Evolutionary conservation across 805 yeast genomes (phyloP), one percentile per base, ranked within the genome.

Genomic region (Metschnikowia vanudenii): DNA sequence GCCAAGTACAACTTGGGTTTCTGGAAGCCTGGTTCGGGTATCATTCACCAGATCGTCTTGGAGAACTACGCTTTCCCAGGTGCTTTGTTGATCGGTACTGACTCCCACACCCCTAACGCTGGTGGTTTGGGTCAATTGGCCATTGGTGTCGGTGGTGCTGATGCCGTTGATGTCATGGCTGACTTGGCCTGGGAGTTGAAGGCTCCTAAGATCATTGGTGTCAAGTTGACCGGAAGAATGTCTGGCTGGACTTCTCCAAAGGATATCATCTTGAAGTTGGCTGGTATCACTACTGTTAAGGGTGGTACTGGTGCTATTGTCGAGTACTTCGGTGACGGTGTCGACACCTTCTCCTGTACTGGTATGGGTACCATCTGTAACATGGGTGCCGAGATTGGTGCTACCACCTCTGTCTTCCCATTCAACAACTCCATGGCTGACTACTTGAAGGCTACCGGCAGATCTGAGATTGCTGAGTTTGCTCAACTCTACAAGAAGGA

Each of bases 361-460:
- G 99, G 99, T 75, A 94, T 94, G 99, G 99, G 96, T 52, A 94
- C 99, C 51, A 92, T 94, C 68, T 92, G 98, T 80, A 94, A 94
- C 72, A 94, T 94, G 99, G 99, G 99, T 67, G 99, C 99, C 45
- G 99, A 94, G 74, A 90, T 94, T 49, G 99, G 99, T 70, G 99
- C 99, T 37, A 94, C 99, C 33, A 94, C 99, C 36, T 92, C 98
- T 20, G 82, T 88, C 46, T 94, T 94, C 89, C 99, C 99, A 53
- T 79, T 79, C 88, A 90, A 88, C 78, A 80, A 83, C 64, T 85
- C 92, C 55, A 91, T 88, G 88, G 81, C 74, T 67, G 86, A 85
- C 56, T 92, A 83, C 80, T 90, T 85, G 61, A 80, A 79, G 41
- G 84, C 91, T 44, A 89, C 85, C 75, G 76, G 73, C 59, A 78